phyloP scores from a whole-genome alignment of 371 early-diverging fungal genomes.

The Entomophthora muscae region DNA sequence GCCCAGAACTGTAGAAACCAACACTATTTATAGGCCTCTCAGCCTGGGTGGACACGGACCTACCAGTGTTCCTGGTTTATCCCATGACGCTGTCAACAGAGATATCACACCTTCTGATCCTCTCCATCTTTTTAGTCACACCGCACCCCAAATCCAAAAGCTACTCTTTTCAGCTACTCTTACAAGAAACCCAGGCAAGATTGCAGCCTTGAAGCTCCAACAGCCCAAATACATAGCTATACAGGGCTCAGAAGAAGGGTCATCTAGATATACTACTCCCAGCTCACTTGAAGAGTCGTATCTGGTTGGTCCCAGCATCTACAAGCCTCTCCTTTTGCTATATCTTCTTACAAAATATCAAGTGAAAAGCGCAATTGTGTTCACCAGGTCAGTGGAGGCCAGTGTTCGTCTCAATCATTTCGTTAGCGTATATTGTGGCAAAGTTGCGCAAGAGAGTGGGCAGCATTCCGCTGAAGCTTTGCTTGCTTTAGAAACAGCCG shows the following conservation, averaged over 20 bases:
- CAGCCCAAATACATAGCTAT: constrained; percentile 56
- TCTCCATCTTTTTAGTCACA: neutral
- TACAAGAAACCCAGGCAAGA: constrained; percentile 80
- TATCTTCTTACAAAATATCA: constrained; percentile 47
- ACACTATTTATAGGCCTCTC: neutral
- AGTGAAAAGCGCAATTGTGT: constrained; percentile 55
- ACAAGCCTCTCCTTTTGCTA: constrained; percentile 58
- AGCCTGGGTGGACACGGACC: neutral
- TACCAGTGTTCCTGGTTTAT: constrained; percentile 1
- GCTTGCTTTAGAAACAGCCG: constrained; percentile 3
- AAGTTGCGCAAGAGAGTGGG: neutral
- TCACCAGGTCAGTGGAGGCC: constrained; percentile 75
- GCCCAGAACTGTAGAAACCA: no score
- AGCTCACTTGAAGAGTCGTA: constrained; percentile 38
- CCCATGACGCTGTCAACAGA: neutral
- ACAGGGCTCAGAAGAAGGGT: constrained; percentile 22
- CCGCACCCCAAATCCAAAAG: constrained; percentile 41
- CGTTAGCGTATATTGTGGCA: constrained; percentile 16
- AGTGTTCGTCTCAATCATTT: constrained; percentile 58
- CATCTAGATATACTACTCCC: constrained; percentile 32
- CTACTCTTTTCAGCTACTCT: constrained; percentile 86
- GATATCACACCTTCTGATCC: neutral
- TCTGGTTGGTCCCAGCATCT: constrained; percentile 32
- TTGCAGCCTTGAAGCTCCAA: constrained; percentile 63
- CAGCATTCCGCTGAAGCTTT: neutral